Base-by-base conservation (phyloP, 1,139 yeast genomes). In the Geotrichum klebahnii region DNA sequence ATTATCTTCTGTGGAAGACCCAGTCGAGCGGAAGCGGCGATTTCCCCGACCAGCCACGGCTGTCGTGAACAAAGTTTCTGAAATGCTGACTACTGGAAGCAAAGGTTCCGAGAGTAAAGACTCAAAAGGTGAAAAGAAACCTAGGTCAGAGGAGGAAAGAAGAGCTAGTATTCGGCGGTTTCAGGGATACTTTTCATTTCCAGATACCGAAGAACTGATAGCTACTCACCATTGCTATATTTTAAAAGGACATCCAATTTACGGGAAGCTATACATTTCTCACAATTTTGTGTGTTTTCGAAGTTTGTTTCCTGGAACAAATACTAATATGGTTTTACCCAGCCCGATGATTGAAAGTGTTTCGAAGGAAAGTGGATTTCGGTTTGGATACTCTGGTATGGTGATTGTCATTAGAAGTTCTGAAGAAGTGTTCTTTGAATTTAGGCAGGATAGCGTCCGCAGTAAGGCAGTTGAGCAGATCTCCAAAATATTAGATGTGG, bases 291-390 rank as follows among this genome's bases (percentile, higher is more conserved):
- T 90, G 17, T 89, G 96, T 57, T 90, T 85, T 66, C 72, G 95
- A 53, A 83, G 95, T 48, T 71, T 87, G 43, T 63, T 88, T 4
- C 95, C 95, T 0, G 95, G 96, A 0, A 77, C 84, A 0, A 76
- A 79, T 36, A 84, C 95, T 1, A 78, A 78, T 55, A 87, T 90
- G 96, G 79, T 88, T n/a, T 66, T 90, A 14, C 97, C 97, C 0
- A 68, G 85, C 42, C 61, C 64, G 16, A 94, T 86, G 59, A 71
- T 90, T 29, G 94, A 84, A 60, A 79, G 76, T 46, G 83, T 84
- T 50, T 74, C 76, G 46, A 77, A 77, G 55, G 89, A 82, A 57
- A 78, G 76, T 45, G 89, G 88, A 0, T 79, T 80, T 60, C 66
- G 82, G 52, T 79, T 81, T 65, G 80, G 80, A 0, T 84, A 84